Base-by-base conservation (phyloP, 2,329 filamentous ascomycete genomes). In the Aspergillus sp. region DNA sequence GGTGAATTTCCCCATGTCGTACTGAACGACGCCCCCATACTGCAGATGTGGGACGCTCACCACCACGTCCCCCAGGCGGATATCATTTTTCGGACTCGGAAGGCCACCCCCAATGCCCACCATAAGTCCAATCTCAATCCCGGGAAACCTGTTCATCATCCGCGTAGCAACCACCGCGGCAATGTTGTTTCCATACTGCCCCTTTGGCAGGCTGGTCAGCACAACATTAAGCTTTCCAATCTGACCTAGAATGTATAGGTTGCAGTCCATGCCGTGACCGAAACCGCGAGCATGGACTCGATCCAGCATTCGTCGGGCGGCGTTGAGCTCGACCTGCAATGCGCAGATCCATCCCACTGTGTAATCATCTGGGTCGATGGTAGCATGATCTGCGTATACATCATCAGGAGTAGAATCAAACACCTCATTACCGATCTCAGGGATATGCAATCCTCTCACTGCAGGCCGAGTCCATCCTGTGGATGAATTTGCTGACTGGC, bases 91-190 rank as follows among this genome's bases (percentile, higher is more conserved):
- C 9, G 11, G 2, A 15, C 3, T 60, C 28, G 30, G 30, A 6
- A 70, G 60, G 8, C 71, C 72, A 4, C 69, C 70, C 4, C 71
- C 71, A 45, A 72, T 69, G 4, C 70, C 72, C 8, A 74, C 69
- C 5, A 74, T 41, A 2, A 74, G 54, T 51, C 67, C 66, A 9
- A 69, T 69, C 49, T 62, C 57, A 1, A 68, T 19, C 11, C n/a
- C n/a, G 2, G 63, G 60, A 49, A 74, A 75, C 23, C 57, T 72
- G 50, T 63, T 43, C 13, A 60, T 57, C 66, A 74, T 65, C 22
- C 70, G 59, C 9, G 57, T 61, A 4, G 64, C 66, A 4, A 69
- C 65, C 5, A 57, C 60, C 2, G 60, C 62, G n/a, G 70, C 68
- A 6, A 69, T 59, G 45, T 59, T 67, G 7, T 57, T 70, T 13